phyloP scores from a whole-genome alignment of 192 early-diverging fungal genomes.

The Backusella luteola region DNA sequence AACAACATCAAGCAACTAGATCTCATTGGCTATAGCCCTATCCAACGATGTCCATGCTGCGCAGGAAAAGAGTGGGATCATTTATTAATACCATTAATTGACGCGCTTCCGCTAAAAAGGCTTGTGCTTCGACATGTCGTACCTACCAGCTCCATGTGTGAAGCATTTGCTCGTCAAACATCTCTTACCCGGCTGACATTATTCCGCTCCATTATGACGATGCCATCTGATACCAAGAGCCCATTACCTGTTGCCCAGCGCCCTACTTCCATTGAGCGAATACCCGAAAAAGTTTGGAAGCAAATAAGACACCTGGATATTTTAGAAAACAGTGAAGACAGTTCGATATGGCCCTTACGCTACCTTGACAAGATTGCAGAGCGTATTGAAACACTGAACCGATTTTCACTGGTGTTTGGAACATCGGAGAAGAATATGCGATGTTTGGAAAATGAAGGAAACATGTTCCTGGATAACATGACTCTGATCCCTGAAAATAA shows the following conservation, averaged over 20 bases:
- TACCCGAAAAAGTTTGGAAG: not conserved
- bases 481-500: not conserved
- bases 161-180: not conserved
- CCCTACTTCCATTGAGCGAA: not conserved
- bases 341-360: not conserved
- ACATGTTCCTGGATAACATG: not conserved
- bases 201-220: not conserved
- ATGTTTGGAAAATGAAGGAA: not conserved
- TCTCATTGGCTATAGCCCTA: not conserved
- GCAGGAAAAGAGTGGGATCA: constrained; percentile 1
- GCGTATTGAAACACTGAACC: not conserved
- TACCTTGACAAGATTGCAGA: not conserved
- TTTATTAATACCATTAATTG: not conserved
- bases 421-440: not conserved
- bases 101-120: not conserved
- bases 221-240: not conserved
- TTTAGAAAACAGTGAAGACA: not conserved
- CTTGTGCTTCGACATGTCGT: constrained; percentile 8
- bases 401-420: not conserved
- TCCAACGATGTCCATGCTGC: constrained; percentile 3
- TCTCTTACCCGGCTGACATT: not conserved
- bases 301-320: not conserved
- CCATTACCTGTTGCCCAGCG: not conserved
- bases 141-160: not conserved
- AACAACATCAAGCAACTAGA: not conserved